Evolutionary conservation across 208 protist genomes (phyloP), one percentile per base, ranked within the genome.

Genomic region (Leptomonas pyrrhocoris): DNA sequence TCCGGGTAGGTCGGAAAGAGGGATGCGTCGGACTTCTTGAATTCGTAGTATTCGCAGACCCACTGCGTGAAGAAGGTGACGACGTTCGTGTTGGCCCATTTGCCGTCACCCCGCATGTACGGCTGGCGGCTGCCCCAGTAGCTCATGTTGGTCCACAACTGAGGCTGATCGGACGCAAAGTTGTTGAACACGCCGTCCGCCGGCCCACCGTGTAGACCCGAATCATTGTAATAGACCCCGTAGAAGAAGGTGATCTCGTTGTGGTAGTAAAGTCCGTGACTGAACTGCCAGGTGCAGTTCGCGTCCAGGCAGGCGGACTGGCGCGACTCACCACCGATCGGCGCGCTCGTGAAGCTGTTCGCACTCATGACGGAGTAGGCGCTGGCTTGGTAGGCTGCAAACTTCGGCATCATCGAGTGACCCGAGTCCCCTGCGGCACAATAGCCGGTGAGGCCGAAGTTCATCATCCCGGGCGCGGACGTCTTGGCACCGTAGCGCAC

Each of bases 341-440:
- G 76, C 0, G 76, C 84, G 19, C 48, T 63, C 6, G 19, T 58
- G 57, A 83, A 81, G 15, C 61, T 62, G 57, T 66, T 79, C 8
- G 6, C 53, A 0, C 13, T 56, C 31, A 85, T 40, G 16, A 71
- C 46, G 31, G 74, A 38, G 12, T 42, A 30, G 0, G 77, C 83
- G 42, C 46, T 36, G 4, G 21, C 30, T 38, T 89, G 77, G 42
- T 77, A 82, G 59, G 50, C 53, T 51, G 71, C 23, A 57, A 66
- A 74, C 61, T 74, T 89, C 18, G 86, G 86, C 86, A 92, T 92
- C 80, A 88, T 83, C 21, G 77, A 77, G 68, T 88, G 82, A 16
- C 67, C 76, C 4, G 54, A 19, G 61, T 83, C 72, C 21, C 55
- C 63, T 12, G 38, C 50, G 3, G 58, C 69, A 57, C 85, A 90